Evolutionary conservation across 2,329 filamentous ascomycete genomes (phyloP).

Genomic region (Teratosphaeriaceae sp.): DNA sequence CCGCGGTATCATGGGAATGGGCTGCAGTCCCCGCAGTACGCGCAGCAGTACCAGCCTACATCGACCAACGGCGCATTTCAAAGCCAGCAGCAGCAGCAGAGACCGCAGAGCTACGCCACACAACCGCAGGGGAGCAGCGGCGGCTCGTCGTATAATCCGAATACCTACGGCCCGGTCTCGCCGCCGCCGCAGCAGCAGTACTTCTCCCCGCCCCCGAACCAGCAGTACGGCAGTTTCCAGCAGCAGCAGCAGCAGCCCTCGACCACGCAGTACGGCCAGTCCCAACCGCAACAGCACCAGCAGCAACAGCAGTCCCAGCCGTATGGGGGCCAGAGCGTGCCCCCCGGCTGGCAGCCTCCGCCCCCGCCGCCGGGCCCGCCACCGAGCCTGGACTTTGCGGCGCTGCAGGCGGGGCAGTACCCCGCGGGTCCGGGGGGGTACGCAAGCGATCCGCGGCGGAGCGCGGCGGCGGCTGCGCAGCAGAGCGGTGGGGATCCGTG

Average conservation of each 20-base stretch:
- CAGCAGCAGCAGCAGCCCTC: constrained; percentile 43
- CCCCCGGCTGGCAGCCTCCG: constrained; percentile 59
- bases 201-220: constrained; percentile 42
- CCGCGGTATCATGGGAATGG: constrained; percentile 35
- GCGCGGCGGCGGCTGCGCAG: constrained; percentile 33
- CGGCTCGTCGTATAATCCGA: constrained; percentile 38
- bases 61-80: constrained; percentile 19
- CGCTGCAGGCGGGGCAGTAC: constrained; percentile 30
- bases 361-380: constrained; percentile 57
- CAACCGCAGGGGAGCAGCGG: constrained; percentile 6
- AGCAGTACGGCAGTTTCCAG: constrained; percentile 40
- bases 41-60: constrained; percentile 5
- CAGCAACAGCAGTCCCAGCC: constrained; percentile 45
- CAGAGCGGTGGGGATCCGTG: constrained; percentile 52
- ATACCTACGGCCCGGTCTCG: constrained; percentile 38
- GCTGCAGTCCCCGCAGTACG: constrained; percentile 23
- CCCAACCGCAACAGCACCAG: constrained; percentile 46
- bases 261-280: constrained; percentile 50
- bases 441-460: constrained; percentile 42
- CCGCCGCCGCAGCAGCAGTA: constrained; percentile 53
- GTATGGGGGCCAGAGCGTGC: constrained; percentile 36
- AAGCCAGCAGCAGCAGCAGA: constrained; percentile 14
- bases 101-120: constrained; percentile 9
- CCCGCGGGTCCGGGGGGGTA: constrained; percentile 50
- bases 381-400: constrained; percentile 47